A percentile compares a stretch with the other conserved stretches of the same genome.
Conservation (phyloP, 169 alveolate genomes). For the Eimeria acervulina region DNA sequence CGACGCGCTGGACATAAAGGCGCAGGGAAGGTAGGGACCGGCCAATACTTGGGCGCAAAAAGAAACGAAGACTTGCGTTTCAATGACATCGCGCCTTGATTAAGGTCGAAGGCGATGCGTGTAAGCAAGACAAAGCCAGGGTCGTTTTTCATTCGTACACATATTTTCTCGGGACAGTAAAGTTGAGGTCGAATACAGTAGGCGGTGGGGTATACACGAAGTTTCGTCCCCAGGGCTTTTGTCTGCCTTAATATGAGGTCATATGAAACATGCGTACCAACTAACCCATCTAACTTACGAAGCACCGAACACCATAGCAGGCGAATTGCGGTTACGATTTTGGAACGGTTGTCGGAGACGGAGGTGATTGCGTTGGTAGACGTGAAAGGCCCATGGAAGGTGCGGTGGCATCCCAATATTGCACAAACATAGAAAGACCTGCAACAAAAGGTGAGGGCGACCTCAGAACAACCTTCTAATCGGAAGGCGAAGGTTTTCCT, state of each 20-base stretch:
- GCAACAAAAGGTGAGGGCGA: not conserved
- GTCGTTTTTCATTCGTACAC: not conserved
- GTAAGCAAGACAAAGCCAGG: not conserved
- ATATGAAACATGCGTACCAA: not conserved
- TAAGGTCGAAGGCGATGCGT: not conserved
- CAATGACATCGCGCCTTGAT: not conserved
- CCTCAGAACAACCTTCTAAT: not conserved
- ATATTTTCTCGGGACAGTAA: not conserved
- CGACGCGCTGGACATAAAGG: not conserved
- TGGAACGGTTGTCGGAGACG: not conserved
- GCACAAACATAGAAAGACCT: not conserved
- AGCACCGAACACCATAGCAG: not conserved
- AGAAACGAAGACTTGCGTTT: not conserved
- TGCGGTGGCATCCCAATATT: not conserved
- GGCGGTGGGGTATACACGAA: not conserved
- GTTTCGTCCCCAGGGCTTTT: not conserved
- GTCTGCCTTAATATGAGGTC: not conserved
- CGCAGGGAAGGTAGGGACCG: too few relatives aligned
- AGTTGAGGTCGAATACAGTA: not conserved
- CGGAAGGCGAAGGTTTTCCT: not conserved
- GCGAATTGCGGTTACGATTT: not conserved
- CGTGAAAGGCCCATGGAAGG: not conserved
- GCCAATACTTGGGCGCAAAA: too few relatives aligned
- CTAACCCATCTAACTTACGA: not conserved
- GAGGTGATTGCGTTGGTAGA: not conserved